These are phyloP conservation scores for Meyerozyma sp. DNA, from an alignment of 1,139 yeast genomes.

Conservation along the genomic window DNA sequence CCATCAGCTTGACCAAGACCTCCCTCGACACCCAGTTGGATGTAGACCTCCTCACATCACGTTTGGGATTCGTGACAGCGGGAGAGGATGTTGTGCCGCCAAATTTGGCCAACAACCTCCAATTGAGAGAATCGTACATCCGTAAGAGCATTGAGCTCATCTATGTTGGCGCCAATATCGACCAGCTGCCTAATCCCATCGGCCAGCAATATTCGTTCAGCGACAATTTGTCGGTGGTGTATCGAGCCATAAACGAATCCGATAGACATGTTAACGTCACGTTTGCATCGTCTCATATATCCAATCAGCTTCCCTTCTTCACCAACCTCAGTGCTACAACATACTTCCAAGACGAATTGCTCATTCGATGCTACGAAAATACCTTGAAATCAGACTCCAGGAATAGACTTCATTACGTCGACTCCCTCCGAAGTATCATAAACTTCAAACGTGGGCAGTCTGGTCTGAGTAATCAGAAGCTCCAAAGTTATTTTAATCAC, in stretches of 20 bases:
- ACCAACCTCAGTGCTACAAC: conserved; percentile 55
- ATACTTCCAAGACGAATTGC: conserved; percentile 56
- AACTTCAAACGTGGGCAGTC: conserved; percentile 10
- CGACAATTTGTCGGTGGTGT: conserved; percentile 31
- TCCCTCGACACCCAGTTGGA: conserved; percentile 52
- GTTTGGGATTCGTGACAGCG: conserved; percentile 35
- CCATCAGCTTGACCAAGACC: conserved; percentile 46
- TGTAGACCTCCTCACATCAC: conserved; percentile 43
- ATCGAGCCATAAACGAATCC: conserved; percentile 32
- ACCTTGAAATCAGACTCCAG: conserved; percentile 49
- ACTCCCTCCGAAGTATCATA: conserved; percentile 38
- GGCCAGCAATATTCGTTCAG: conserved; percentile 35
- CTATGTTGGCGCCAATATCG: conserved; percentile 26
- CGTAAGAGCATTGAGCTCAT: conserved; percentile 47
- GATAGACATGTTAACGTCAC: conserved; percentile 34
- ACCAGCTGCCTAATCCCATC: conserved; percentile 20
- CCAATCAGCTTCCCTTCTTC: conserved; percentile 25
- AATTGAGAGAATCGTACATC: conserved; percentile 40
- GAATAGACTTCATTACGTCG: conserved; percentile 60
- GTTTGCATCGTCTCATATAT: conserved; percentile 18
- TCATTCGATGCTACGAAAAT: conserved; percentile 57
- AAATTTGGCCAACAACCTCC: conserved; percentile 24
- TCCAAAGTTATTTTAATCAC: conserved; percentile 46
- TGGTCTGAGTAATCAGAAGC: conserved; percentile 10
- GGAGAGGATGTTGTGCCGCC: conserved; percentile 57